Evolutionary conservation across 305 asterid genomes (phyloP).

Genomic region (Fraxinus nigra): DNA sequence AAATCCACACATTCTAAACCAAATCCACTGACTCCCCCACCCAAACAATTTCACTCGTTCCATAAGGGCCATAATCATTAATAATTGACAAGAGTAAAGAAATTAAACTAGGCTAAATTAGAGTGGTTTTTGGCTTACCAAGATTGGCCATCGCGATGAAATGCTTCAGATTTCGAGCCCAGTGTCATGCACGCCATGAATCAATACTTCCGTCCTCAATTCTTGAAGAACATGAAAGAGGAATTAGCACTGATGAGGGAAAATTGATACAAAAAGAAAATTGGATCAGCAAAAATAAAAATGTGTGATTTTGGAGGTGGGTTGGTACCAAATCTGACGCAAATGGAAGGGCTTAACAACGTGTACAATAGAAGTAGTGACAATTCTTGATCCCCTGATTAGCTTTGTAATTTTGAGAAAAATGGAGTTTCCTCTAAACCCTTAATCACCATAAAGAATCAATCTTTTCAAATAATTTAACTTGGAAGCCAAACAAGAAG

Average conservation of each 20-base stretch:
- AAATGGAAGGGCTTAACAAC: conserved; percentile 50
- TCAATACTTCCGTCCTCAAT: neutral
- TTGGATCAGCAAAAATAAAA: conserved; percentile 1
- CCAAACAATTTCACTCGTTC: neutral
- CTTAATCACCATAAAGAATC: too few relatives aligned
- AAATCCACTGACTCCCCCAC: neutral
- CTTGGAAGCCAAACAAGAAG: too few relatives aligned
- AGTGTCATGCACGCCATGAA: conserved; percentile 71
- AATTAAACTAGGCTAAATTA: neutral
- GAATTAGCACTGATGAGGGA: neutral
- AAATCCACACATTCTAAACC: neutral
- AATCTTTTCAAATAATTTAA: too few relatives aligned
- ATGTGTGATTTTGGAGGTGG: neutral
- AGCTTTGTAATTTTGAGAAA: too few relatives aligned
- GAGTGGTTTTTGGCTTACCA: conserved; percentile 38
- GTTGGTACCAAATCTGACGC: conserved; percentile 23
- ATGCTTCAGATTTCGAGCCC: conserved; percentile 84
- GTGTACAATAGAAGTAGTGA: conserved; percentile 22
- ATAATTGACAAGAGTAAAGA: neutral
- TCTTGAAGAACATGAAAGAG: neutral
- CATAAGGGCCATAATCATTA: neutral
- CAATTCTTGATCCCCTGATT: too few relatives aligned
- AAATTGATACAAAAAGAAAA: neutral
- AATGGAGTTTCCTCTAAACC: too few relatives aligned
- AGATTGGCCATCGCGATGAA: conserved; percentile 67